phyloP scores from a whole-genome alignment of 73 alveolate species.

The Uronychia binucleata region DNA sequence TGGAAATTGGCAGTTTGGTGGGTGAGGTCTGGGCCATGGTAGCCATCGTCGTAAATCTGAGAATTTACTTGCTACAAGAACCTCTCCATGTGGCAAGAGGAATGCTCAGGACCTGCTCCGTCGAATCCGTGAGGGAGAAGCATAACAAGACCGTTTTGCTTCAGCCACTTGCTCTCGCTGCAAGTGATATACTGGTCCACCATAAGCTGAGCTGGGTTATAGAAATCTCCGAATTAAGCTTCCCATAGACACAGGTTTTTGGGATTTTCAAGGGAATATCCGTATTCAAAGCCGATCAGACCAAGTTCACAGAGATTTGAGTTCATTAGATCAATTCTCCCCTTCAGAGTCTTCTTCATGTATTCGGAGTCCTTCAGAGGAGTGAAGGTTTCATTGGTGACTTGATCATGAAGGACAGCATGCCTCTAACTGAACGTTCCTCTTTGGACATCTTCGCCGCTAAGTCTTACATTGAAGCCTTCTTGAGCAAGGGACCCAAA shows the following conservation, averaged over 20 bases:
- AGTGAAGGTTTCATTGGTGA: slow-evolving; percentile 45
- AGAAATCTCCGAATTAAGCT: slow-evolving; percentile 97
- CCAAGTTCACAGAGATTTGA: slow-evolving; percentile 83
- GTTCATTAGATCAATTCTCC: slow-evolving; percentile 56
- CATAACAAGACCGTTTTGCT: slow-evolving; percentile 77
- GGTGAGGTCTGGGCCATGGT: slow-evolving; percentile 46
- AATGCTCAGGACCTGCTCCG: slow-evolving; percentile 95
- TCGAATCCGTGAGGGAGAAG: slow-evolving; percentile 92
- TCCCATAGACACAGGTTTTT: slow-evolving; percentile 86
- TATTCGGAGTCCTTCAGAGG: slow-evolving; percentile 52
- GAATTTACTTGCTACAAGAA: slow-evolving; percentile 72
- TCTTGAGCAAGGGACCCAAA: slow-evolving; percentile 79
- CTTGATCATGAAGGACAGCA: slow-evolving; percentile 67
- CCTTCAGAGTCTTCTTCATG: slow-evolving; percentile 34
- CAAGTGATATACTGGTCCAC: slow-evolving; percentile 88
- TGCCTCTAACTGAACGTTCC: slow-evolving; percentile 90
- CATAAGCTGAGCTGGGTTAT: slow-evolving; percentile 92
- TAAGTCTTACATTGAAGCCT: slow-evolving; percentile 75
- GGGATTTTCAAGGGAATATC: slow-evolving; percentile 89
- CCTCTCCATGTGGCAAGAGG: slow-evolving; percentile 87
- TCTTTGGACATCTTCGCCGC: slow-evolving; percentile 86
- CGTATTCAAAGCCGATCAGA: slow-evolving; percentile 93
- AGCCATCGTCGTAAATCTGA: slow-evolving; percentile 27
- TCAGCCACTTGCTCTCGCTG: slow-evolving; percentile 91
- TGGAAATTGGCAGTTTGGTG: slow-evolving; percentile 72